Evolutionary conservation across 352 stramenopile genomes (phyloP).

Genomic region (Globisporangium irregulare): DNA sequence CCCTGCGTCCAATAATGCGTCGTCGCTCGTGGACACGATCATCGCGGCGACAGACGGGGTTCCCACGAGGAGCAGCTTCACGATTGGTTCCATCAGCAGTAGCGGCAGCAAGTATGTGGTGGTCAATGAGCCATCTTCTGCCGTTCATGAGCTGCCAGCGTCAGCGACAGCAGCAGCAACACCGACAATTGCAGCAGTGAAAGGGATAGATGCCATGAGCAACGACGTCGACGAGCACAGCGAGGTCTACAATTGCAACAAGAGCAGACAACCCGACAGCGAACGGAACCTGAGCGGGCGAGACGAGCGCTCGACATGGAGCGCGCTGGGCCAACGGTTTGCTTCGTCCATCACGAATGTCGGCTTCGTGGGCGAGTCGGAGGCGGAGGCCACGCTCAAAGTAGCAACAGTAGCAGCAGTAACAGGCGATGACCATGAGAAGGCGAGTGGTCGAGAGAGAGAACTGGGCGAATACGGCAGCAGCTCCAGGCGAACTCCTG

Average conservation of each 20-base stretch:
- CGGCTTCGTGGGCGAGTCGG: slow-evolving; percentile 5
- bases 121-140: background rate
- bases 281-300: background rate
- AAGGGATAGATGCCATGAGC: background rate
- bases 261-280: background rate
- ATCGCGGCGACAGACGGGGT: slow-evolving; percentile 4
- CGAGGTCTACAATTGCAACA: slow-evolving; percentile 4
- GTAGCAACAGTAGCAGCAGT: background rate
- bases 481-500: background rate
- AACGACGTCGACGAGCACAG: slow-evolving; percentile 5
- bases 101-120: background rate
- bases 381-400: background rate
- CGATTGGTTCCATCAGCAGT: background rate
- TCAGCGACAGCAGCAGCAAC: background rate
- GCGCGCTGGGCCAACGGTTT: background rate
- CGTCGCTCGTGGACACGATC: slow-evolving; percentile 1
- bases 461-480: background rate
- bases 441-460: background rate
- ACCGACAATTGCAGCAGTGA: background rate
- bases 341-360: slow-evolving; percentile 2
- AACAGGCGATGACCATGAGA: background rate
- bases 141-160: background rate
- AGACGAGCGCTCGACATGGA: background rate
- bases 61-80: background rate
- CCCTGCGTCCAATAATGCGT: background rate